Conservation (phyloP, 2,329 filamentous ascomycete genomes). For the Phyllosticta paracitricarpa region DNA sequence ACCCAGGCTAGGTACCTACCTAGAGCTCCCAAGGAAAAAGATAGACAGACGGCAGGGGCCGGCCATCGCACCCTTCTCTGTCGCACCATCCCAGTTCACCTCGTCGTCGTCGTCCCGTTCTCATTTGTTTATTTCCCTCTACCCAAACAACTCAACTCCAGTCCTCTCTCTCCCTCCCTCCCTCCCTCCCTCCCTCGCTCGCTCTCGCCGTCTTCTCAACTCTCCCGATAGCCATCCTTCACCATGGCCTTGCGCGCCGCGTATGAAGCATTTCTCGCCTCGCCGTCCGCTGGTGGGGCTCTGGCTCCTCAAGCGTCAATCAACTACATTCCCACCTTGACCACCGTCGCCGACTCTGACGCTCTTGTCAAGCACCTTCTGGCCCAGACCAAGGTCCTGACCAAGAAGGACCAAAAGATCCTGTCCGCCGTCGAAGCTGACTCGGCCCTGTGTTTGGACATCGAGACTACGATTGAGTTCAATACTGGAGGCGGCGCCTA, state of each 20-base stretch:
- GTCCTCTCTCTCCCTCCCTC: not conserved
- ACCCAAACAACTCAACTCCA: not conserved
- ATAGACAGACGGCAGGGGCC: not conserved
- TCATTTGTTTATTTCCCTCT: not conserved
- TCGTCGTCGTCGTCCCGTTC: not conserved
- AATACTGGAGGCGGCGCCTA: constrained; percentile 71
- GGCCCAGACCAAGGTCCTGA: constrained; percentile 61
- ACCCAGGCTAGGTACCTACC: not conserved
- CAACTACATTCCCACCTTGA: constrained; percentile 86
- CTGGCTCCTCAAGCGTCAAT: constrained; percentile 37
- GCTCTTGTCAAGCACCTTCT: constrained; percentile 77
- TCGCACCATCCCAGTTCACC: not conserved
- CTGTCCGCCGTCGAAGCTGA: constrained; percentile 63
- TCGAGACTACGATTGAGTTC: constrained; percentile 78
- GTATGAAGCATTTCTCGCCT: constrained; percentile 37
- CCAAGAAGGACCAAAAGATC: constrained; percentile 72
- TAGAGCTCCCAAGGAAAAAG: not conserved
- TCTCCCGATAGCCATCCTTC: constrained; percentile 7
- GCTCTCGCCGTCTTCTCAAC: not conserved
- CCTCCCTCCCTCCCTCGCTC: not conserved
- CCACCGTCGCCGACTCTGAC: constrained; percentile 57
- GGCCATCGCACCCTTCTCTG: not conserved
- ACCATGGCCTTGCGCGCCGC: constrained; percentile 29
- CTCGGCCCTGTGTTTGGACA: constrained; percentile 62
- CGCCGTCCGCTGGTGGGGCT: constrained; percentile 28